These are phyloP conservation scores for Phaeosphaeriaceae sp. DNA, from an alignment of 2,329 filamentous ascomycete genomes.

Conservation along the genomic window DNA sequence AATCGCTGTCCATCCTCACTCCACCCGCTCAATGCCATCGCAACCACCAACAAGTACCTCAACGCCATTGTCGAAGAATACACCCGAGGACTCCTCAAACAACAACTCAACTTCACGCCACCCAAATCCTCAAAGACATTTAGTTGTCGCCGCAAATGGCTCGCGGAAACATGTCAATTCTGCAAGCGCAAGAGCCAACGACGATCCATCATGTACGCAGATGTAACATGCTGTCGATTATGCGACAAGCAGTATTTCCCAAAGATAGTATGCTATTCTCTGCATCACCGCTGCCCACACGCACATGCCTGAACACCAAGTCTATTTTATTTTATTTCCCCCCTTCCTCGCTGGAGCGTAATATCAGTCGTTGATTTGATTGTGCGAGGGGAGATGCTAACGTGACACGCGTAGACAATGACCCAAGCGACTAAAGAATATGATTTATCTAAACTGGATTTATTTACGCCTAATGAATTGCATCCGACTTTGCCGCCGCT, in stretches of 20 bases:
- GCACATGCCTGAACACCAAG: too few species aligned
- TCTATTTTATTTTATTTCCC: too few species aligned
- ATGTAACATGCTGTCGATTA: conserved; percentile 30
- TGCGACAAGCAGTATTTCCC: conserved; percentile 35
- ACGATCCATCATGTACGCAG: conserved; percentile 29
- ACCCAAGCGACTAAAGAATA: conserved; percentile 28
- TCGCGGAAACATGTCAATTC: conserved; percentile 32
- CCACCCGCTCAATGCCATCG: conserved; percentile 33
- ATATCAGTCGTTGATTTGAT: too few species aligned
- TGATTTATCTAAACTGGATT: conserved; percentile 37
- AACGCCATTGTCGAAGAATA: conserved; percentile 37
- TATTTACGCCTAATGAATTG: conserved; percentile 40
- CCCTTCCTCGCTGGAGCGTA: too few species aligned
- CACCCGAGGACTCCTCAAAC: conserved; percentile 32
- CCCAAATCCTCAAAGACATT: conserved; percentile 20
- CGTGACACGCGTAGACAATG: conserved; percentile 35
- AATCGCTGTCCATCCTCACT: conserved; percentile 6
- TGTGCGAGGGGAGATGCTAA: background rate
- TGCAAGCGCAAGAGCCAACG: conserved; percentile 34
- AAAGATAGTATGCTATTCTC: conserved; percentile 34
- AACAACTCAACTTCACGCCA: conserved; percentile 24
- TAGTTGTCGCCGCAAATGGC: conserved; percentile 32
- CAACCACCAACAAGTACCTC: conserved; percentile 32
- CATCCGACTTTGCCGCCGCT: conserved; percentile 34
- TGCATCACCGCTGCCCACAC: too few species aligned